Percentiles rank a stretch among this genome's conserved stretches.
phyloP scores from a whole-genome alignment of 2,329 filamentous ascomycete species.

The Alternaria gansuensis region DNA sequence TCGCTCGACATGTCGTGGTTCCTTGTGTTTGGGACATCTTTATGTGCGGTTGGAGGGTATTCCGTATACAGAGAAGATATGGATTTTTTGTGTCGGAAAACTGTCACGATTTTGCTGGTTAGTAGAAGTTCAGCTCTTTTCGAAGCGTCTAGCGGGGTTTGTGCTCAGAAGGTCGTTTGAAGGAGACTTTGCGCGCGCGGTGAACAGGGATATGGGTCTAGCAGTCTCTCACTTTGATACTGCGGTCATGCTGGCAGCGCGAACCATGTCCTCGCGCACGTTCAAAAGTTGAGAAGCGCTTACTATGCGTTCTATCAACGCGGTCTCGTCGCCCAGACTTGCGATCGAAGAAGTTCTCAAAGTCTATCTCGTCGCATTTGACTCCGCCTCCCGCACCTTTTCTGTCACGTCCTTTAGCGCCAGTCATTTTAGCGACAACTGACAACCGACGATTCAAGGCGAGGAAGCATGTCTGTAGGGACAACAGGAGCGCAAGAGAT shows the following conservation, averaged over 20 bases:
- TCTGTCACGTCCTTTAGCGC: not conserved
- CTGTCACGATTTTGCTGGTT: not conserved
- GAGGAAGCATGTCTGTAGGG: not conserved
- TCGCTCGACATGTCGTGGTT: not conserved
- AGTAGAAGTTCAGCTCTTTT: not conserved
- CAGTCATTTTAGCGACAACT: not conserved
- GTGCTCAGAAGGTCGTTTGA: not conserved
- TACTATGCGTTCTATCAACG: not conserved
- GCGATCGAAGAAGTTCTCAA: not conserved
- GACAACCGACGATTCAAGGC: not conserved
- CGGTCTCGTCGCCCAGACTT: too few relatives aligned
- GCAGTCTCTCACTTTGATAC: not conserved
- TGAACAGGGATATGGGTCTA: not conserved
- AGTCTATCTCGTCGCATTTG: not conserved
- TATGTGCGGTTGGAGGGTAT: not conserved
- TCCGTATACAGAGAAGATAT: not conserved
- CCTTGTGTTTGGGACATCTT: not conserved
- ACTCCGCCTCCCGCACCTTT: not conserved
- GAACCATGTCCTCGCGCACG: not conserved
- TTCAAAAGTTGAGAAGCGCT: too few relatives aligned
- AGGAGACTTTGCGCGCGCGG: not conserved
- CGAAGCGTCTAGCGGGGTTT: not conserved
- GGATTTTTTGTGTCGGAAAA: not conserved
- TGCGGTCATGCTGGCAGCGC: not conserved
- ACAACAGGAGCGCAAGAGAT: not conserved